These are phyloP conservation scores for Colletotrichum costaricense DNA, from an alignment of 2,329 filamentous ascomycete genomes.

Conservation along the genomic window DNA sequence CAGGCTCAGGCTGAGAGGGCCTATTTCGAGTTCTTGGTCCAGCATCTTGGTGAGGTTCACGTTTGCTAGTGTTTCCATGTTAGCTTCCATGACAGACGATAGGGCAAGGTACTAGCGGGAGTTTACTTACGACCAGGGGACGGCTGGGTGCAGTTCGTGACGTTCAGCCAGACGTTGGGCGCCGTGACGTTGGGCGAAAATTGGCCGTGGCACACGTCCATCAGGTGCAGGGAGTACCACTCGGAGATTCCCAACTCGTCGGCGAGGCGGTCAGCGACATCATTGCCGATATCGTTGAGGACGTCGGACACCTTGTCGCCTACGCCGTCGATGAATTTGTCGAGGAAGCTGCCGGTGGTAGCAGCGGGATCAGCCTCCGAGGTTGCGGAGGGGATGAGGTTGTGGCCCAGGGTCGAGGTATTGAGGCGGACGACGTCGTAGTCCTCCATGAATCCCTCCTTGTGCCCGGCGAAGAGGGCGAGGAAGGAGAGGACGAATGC, in stretches of 20 bases:
- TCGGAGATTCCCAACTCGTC: conserved; percentile 58
- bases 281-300: conserved; percentile 52
- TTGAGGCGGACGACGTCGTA: conserved; percentile 54
- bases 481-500: conserved; percentile 52
- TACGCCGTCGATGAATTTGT: conserved; percentile 40
- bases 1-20: conserved; percentile 57
- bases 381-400: conserved; percentile 39
- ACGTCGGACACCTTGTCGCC: conserved; percentile 49
- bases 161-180: conserved; percentile 50
- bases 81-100: not conserved
- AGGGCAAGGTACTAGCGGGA: not conserved
- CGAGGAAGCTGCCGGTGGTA: conserved; percentile 42
- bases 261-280: conserved; percentile 53
- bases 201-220: conserved; percentile 58
- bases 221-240: conserved; percentile 64
- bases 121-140: conserved; percentile 50
- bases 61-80: conserved; percentile 39
- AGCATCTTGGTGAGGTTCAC: conserved; percentile 61
- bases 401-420: conserved; percentile 51
- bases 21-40: conserved; percentile 57
- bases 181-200: conserved; percentile 57
- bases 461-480: conserved; percentile 53
- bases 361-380: conserved; percentile 18
- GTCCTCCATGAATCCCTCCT: conserved; percentile 56
- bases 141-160: conserved; percentile 57